These are phyloP conservation scores for Fonsecaea nubica DNA, from an alignment of 2,329 filamentous ascomycete genomes.

Conservation along the genomic window DNA sequence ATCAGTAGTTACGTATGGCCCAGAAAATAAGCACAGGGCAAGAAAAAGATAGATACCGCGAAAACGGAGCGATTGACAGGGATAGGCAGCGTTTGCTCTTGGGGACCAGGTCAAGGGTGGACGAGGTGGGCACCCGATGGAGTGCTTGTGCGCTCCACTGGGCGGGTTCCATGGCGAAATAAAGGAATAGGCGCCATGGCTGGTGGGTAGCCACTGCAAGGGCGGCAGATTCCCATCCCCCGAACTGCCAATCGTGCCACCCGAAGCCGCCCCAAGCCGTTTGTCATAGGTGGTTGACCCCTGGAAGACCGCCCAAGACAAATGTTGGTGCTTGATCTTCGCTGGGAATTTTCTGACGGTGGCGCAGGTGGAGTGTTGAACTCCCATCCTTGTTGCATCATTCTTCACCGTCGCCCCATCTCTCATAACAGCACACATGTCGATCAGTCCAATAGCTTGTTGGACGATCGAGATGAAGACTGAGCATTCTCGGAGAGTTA, in stretches of 20 bases:
- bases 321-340: neutral
- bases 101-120: conserved; percentile 3
- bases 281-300: neutral
- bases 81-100: conserved; percentile 8
- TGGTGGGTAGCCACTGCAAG: neutral
- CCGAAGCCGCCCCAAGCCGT: neutral
- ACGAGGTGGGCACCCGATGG: neutral
- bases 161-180: neutral
- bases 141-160: neutral
- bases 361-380: neutral
- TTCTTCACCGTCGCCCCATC: conserved; percentile 2
- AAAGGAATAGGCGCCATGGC: neutral
- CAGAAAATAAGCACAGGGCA: conserved; percentile 9
- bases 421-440: conserved; percentile 7
- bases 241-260: neutral
- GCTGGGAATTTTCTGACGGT: conserved; percentile 7
- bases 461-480: conserved; percentile 1
- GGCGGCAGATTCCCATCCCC: neutral
- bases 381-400: conserved; percentile 5
- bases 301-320: conserved; percentile 4
- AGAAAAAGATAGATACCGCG: conserved; percentile 9
- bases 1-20: neutral
- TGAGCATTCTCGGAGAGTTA: neutral
- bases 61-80: conserved; percentile 9
- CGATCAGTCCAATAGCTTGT: neutral